Base-by-base conservation (phyloP, 2,329 filamentous ascomycete genomes). In the Hypoxylon rubiginosum region DNA sequence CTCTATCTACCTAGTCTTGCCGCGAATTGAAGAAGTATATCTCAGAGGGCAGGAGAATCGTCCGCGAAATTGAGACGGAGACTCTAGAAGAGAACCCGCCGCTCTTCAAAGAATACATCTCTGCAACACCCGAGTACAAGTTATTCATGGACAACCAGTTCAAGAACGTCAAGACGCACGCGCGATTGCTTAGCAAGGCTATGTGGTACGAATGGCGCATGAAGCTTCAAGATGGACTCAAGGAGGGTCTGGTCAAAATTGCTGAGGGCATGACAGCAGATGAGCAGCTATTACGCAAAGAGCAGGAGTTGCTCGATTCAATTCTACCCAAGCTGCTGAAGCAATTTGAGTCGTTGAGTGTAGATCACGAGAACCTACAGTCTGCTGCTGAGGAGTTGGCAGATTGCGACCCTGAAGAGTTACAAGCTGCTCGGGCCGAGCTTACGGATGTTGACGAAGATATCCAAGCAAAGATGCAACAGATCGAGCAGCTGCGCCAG, bases 131-230 rank as follows among this genome's bases (percentile, higher is more conserved):
- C 0, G 93, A 97, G 67, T 90, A 97, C 76, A 94, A 92, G 74
- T 81, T 88, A 3, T 85, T 97, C 56, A 97, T 99, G 90, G 95
- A 99, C 81, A 96, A 92, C 70, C 94, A 98, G 76, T 96, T 99
- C 84, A 96, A 97, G 79, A 97, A 98, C 75, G 92, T 97, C 79
- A 98, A 97, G 82, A 94, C 93, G 0, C 92, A 97, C 77, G 93
- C 95, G 15, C 88, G 96, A 26, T 85, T 97, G 13, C 84, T 94
- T 55, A 97, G 95, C 81, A 97, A 97, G 77, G 93, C 93, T 62
- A 94, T 96, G 83, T 99, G 96, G 96, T 99, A 99, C 77, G 92
- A 95, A 75, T 99, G 96, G 96, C 91, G 96, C 43, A 95, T 92
- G 85, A 95, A 96, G 74, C 86, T 98, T 24, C 90, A 94, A 60